Conservation (phyloP, 129 eudicot genomes). For the Arctium lappa region DNA sequence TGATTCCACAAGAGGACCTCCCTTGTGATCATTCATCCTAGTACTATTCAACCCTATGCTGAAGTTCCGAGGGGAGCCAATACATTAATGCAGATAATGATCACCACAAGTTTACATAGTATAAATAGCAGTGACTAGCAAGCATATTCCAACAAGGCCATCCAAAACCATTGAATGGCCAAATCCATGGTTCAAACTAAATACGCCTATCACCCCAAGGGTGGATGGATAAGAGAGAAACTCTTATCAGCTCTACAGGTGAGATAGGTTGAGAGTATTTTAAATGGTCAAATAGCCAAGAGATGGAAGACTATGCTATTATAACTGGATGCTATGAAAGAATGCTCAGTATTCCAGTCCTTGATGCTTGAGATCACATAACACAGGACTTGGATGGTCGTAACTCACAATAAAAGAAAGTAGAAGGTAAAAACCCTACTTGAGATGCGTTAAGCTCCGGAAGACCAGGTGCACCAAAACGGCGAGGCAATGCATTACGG, state of each 20-base stretch:
- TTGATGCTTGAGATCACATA: background rate
- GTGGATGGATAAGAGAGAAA: background rate
- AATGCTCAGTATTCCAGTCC: background rate
- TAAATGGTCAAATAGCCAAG: background rate
- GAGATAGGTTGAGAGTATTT: background rate
- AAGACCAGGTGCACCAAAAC: constrained; percentile 98
- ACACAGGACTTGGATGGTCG: background rate
- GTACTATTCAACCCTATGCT: background rate
- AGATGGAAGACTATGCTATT: background rate
- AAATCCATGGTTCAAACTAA: background rate
- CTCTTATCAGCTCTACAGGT: background rate
- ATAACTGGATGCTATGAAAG: background rate
- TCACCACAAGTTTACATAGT: background rate
- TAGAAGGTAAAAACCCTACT: constrained; percentile 32
- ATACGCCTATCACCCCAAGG: background rate
- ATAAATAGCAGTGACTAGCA: background rate
- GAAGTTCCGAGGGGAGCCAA: background rate
- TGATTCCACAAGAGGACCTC: background rate
- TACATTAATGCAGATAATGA: background rate
- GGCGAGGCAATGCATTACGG: constrained; percentile 86
- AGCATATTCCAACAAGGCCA: background rate
- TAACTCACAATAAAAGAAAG: background rate
- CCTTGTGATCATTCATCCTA: background rate
- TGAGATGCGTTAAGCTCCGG: constrained; percentile 99
- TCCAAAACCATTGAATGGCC: background rate